A percentile compares a stretch with the other conserved stretches of the same genome.
Conservation (phyloP, 306 rosid species). For the Rosa multiflora region DNA sequence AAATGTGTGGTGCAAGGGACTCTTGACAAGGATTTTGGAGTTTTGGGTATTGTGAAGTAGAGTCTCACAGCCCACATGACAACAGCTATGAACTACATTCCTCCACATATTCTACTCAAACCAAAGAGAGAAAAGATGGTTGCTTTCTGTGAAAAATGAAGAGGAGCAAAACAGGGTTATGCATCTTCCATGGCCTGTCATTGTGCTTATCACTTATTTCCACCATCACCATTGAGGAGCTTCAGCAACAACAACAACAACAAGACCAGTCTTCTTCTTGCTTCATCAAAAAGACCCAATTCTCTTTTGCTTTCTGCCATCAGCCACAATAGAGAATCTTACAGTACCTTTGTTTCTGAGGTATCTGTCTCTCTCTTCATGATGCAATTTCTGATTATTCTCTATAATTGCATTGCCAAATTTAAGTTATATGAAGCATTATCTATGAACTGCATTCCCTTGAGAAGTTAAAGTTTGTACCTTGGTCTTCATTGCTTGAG, state of each 20-base stretch:
- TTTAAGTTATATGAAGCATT: constrained; percentile 21
- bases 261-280: constrained; percentile 16
- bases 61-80: constrained; percentile 50
- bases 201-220: constrained; percentile 51
- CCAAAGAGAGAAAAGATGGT: constrained; percentile 44
- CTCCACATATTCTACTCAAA: constrained; percentile 30
- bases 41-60: constrained; percentile 24
- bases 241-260: constrained; percentile 17
- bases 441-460: not conserved
- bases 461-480: not conserved
- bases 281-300: constrained; percentile 42
- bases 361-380: constrained; percentile 26
- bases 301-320: constrained; percentile 50
- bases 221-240: constrained; percentile 47
- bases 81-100: constrained; percentile 31
- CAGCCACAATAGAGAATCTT: constrained; percentile 48
- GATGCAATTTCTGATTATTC: not conserved
- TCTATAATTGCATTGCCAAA: constrained; percentile 6
- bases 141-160: constrained; percentile 53
- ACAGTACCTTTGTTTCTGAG: constrained; percentile 77
- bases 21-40: constrained; percentile 44
- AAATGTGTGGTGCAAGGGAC: constrained; percentile 50
- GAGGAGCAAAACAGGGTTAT: constrained; percentile 43
- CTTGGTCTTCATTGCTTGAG: not conserved
- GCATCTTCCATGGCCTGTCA: constrained; percentile 89